Conservation (phyloP, 306 rosid species). For the Hylodesmum podocarpum region DNA sequence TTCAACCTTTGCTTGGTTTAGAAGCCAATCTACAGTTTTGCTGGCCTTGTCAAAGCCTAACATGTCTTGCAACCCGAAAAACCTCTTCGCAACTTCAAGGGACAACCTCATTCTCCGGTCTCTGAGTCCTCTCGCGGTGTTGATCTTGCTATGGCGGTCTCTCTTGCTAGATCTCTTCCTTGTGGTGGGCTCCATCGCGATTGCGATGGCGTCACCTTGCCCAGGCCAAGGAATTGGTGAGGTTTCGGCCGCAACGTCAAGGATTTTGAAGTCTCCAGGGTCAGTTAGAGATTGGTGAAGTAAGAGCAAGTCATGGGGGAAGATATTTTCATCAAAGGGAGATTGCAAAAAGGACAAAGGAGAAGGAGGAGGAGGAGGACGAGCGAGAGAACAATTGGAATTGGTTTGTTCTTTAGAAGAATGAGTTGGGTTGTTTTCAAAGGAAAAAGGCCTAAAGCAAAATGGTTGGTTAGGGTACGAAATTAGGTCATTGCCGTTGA, state of each 20-base stretch:
- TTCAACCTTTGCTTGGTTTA: conserved; percentile 51
- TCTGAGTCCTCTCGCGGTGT: conserved; percentile 62
- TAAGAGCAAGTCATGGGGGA: conserved; percentile 35
- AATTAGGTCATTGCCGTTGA: conserved; percentile 45
- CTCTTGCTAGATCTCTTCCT: conserved; percentile 57
- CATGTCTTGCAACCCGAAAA: conserved; percentile 84
- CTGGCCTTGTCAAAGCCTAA: conserved; percentile 85
- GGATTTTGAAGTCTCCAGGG: neutral
- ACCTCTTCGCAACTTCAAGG: conserved; percentile 66
- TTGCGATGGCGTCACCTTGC: neutral
- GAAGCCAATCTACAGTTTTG: conserved; percentile 90
- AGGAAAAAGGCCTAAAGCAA: conserved; percentile 35
- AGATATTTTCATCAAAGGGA: conserved; percentile 50
- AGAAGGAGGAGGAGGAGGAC: conserved; percentile 28
- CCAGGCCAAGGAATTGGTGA: neutral
- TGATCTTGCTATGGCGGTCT: conserved; percentile 93
- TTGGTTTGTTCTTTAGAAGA: conserved; percentile 27
- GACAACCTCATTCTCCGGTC: conserved; percentile 93
- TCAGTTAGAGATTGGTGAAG: conserved; percentile 23
- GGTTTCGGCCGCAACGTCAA: neutral
- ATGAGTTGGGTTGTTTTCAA: conserved; percentile 42
- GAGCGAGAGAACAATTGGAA: conserved; percentile 2
- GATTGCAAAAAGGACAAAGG: conserved; percentile 49
- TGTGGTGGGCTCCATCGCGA: conserved; percentile 29
- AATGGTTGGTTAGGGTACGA: conserved; percentile 48